Conservation (phyloP, 2,329 filamentous ascomycete species). For the Stemphylium lycopersici region DNA sequence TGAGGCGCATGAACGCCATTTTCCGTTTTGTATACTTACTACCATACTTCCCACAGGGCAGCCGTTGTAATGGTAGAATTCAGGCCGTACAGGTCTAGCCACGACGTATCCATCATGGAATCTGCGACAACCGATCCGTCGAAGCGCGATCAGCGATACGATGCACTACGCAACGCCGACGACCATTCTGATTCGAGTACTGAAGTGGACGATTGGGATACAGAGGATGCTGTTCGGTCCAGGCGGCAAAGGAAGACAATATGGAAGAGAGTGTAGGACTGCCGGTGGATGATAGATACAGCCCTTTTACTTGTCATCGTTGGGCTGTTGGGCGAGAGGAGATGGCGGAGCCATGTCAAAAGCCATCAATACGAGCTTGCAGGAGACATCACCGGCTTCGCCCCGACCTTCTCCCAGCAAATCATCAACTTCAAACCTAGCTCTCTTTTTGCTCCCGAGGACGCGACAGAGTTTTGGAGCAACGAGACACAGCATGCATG, state of each 20-base stretch:
- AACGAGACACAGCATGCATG: slow-evolving; percentile 39
- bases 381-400: slow-evolving; percentile 43
- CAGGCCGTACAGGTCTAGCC: slow-evolving; percentile 20
- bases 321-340: slow-evolving; percentile 36
- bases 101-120: slow-evolving; percentile 17
- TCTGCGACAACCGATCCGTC: slow-evolving; percentile 13
- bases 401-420: slow-evolving; percentile 43
- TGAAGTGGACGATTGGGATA: slow-evolving; percentile 36
- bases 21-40: not conserved
- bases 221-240: slow-evolving; percentile 11
- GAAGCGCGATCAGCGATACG: slow-evolving; percentile 33
- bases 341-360: slow-evolving; percentile 19
- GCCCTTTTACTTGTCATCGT: slow-evolving; percentile 36
- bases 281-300: slow-evolving; percentile 40
- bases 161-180: slow-evolving; percentile 29
- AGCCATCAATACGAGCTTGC: slow-evolving; percentile 30
- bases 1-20: slow-evolving; percentile 1
- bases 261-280: slow-evolving; percentile 23
- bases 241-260: slow-evolving; percentile 14
- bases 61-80: slow-evolving; percentile 11
- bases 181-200: slow-evolving; percentile 35
- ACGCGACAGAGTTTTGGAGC: slow-evolving; percentile 40
- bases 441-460: slow-evolving; percentile 34
- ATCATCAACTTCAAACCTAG: slow-evolving; percentile 37
- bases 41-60: not conserved